Base-by-base conservation (phyloP, 2,329 filamentous ascomycete genomes). In the Aspergillus nomiae region DNA sequence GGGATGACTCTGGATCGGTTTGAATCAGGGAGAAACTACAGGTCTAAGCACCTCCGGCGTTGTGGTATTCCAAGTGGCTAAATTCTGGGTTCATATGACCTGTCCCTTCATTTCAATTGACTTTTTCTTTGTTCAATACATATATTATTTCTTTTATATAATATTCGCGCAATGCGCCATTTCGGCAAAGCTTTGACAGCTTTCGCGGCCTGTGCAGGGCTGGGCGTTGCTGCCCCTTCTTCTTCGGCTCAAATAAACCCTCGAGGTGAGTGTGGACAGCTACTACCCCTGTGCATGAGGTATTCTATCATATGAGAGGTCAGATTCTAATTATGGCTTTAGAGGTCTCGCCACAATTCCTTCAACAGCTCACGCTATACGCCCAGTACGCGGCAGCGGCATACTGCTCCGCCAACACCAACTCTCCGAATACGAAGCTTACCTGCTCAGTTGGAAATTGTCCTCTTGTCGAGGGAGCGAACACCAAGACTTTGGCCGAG, bases 341-440 rank as follows among this genome's bases (percentile, higher is more conserved):
- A 80, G 78, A 72, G 53, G 76, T 85, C 36, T 79, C 80, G 0
- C 56, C 74, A n/a, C 71, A 71, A 24, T 64, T 81, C 11, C 71
- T 84, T 43, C 69, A 74, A 19, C 72, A 81, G 48, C 73, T 86
- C 9, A 73, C 75, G 2, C 74, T 85, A 65, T 84, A 82, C 70
- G 79, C 81, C 46, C 80, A 86, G 63, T 86, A 84, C 69, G 78
- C 83, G 2, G 84, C 83, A 2, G 84, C 84, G 4, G 77, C 83
- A 24, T 86, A 86, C 71, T 86, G 84, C 69, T 68, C 77, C 2
- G 71, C 66, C 45, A 86, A 86, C 71, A 79, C 83, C 71, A 73
- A 83, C 60, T 78, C 77, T 32, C 63, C 80, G 2, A 77, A 76
- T 48, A 78, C 78, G 11, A 79, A 78, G 58, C 56, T 85, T 50